Percentiles rank a stretch among this genome's conserved stretches.
These are phyloP conservation scores for Colletotrichum magnum DNA, from an alignment of 2,329 filamentous ascomycete genomes.

Conservation along the genomic window DNA sequence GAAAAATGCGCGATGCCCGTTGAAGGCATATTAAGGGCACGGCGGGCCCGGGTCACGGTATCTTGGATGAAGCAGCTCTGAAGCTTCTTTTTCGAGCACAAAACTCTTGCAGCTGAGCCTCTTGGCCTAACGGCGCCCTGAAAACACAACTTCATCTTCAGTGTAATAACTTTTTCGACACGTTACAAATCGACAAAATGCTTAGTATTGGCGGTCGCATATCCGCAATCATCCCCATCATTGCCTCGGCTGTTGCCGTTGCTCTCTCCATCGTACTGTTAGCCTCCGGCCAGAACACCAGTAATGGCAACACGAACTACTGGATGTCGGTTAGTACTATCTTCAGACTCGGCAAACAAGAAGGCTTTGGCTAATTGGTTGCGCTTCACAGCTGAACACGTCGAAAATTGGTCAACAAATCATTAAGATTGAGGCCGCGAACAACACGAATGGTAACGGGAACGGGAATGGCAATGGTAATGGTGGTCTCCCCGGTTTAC, in stretches of 20 bases:
- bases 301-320: conserved; percentile 28
- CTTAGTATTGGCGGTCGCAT: conserved; percentile 36
- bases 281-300: conserved; percentile 27
- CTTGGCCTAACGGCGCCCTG: not conserved
- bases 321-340: conserved; percentile 31
- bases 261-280: conserved; percentile 52
- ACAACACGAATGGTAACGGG: conserved; percentile 14
- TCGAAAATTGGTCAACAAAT: conserved; percentile 41
- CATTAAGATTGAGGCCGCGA: conserved; percentile 36
- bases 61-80: too few relatives aligned
- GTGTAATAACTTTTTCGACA: not conserved
- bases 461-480: conserved; percentile 25
- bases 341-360: accelerated
- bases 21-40: conserved; percentile 33
- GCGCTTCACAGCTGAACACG: conserved; percentile 38
- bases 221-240: conserved; percentile 31
- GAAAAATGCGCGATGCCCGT: conserved; percentile 23
- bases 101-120: not conserved
- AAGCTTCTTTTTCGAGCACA: not conserved
- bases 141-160: not conserved
- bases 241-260: conserved; percentile 43
- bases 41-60: not conserved
- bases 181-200: conserved; percentile 1
- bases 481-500: conserved; percentile 11
- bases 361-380: accelerated